A percentile compares a stretch with the other conserved stretches of the same genome.
These are phyloP conservation scores for Neonectria ditissima DNA, from an alignment of 2,329 filamentous ascomycete species.

Conservation along the genomic window DNA sequence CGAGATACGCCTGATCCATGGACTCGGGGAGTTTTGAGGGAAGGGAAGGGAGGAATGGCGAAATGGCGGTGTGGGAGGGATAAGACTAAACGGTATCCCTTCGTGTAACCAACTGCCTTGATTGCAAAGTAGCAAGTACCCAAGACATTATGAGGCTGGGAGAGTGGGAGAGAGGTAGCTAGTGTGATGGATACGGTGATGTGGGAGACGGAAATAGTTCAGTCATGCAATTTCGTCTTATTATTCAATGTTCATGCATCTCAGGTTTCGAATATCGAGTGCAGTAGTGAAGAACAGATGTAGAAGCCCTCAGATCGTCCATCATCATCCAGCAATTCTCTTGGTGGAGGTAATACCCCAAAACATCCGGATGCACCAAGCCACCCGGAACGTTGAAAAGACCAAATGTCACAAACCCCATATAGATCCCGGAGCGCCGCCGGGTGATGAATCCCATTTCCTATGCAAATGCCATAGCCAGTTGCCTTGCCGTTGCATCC, in stretches of 20 bases:
- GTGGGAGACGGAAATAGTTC: background rate
- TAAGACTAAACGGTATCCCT: background rate
- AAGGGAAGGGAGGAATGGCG: background rate
- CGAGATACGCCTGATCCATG: background rate
- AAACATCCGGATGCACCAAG: background rate
- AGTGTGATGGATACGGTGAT: background rate
- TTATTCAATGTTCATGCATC: background rate
- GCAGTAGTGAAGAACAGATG: background rate
- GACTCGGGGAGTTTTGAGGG: slow-evolving; percentile 1
- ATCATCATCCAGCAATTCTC: background rate
- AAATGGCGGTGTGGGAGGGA: slow-evolving; percentile 16
- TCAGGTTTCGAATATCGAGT: background rate
- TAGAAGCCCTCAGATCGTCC: background rate
- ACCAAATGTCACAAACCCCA: slow-evolving; percentile 2
- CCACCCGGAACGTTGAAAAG: background rate
- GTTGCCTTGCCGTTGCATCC: slow-evolving; percentile 15
- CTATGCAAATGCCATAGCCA: slow-evolving; percentile 20
- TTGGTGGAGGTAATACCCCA: background rate
- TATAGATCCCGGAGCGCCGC: slow-evolving; percentile 4
- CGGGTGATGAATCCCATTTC: slow-evolving; percentile 10
- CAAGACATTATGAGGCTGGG: background rate
- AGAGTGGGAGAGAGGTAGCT: background rate
- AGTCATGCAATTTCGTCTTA: background rate
- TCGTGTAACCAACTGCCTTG: background rate
- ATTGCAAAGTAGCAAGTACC: background rate